Conservation (phyloP, 805 yeast species). For the Blastobotrys robertii region DNA sequence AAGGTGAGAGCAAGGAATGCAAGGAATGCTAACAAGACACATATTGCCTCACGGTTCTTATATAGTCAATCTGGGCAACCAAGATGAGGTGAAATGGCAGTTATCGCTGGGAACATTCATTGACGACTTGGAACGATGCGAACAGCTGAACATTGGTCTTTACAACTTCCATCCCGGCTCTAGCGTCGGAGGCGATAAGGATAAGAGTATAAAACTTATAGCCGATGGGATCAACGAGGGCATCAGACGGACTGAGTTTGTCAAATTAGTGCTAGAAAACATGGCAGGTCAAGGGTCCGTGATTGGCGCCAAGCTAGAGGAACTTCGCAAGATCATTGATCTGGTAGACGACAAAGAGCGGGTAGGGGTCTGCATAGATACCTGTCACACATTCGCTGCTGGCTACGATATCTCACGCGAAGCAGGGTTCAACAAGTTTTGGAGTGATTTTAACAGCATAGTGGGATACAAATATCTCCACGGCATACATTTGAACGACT, state of each 20-base stretch:
- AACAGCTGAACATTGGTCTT: conserved; percentile 67
- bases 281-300: conserved; percentile 97
- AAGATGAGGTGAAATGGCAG: conserved; percentile 66
- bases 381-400: conserved; percentile 94
- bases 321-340: conserved; percentile 66
- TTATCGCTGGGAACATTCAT: conserved; percentile 69
- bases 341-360: conserved; percentile 70
- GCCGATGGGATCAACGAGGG: conserved; percentile 79
- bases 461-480: conserved; percentile 68
- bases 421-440: conserved; percentile 50
- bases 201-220: conserved; percentile 51
- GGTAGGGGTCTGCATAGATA: conserved; percentile 91
- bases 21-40: too few species aligned
- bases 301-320: conserved; percentile 74
- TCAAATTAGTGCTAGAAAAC: conserved; percentile 84
- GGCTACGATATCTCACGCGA: conserved; percentile 74
- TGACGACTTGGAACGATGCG: conserved; percentile 85
- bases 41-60: conserved; percentile 92
- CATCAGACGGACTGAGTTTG: conserved; percentile 59
- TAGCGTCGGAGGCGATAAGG: conserved; percentile 60
- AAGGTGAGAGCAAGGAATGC: too few species aligned
- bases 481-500: conserved; percentile 86
- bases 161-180: conserved; percentile 91
- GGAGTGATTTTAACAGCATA: conserved; percentile 63
- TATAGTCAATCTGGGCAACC: conserved; percentile 85